Conservation (phyloP, 371 early-diverging fungal species). For the Nematocida ausubeli region DNA sequence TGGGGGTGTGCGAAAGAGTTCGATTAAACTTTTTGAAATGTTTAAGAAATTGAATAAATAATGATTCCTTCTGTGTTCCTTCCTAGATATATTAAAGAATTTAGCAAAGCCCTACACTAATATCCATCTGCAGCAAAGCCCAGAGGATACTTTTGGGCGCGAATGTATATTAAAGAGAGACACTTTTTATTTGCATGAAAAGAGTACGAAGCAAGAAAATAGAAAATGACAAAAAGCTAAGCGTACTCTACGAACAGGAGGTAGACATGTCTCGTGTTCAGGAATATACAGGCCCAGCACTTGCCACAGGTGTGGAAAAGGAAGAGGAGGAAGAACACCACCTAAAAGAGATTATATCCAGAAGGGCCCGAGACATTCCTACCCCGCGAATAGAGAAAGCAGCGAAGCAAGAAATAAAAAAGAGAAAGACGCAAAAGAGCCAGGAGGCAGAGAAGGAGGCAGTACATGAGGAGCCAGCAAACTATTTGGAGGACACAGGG, state of each 20-base stretch:
- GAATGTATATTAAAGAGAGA: neutral
- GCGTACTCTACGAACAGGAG: constrained; percentile 50
- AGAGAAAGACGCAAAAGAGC: neutral
- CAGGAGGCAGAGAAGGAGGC: neutral
- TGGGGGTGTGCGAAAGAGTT: constrained; percentile 45
- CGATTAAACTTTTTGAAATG: constrained; percentile 46
- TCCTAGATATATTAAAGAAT: no score
- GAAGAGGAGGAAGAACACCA: constrained; percentile 59
- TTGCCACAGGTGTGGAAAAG: constrained; percentile 54
- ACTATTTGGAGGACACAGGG: constrained; percentile 28
- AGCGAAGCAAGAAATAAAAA: constrained; percentile 10
- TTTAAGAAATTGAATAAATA: constrained; percentile 48
- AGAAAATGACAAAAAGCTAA: constrained; percentile 53
- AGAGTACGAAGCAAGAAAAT: constrained; percentile 52
- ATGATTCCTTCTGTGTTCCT: neutral
- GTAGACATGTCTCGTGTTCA: constrained; percentile 31
- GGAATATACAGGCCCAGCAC: constrained; percentile 35
- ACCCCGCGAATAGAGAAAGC: constrained; percentile 17
- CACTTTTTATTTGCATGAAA: constrained; percentile 51
- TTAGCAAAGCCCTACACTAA: no score
- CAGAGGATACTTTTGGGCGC: neutral
- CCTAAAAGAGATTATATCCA: constrained; percentile 42
- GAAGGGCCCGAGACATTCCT: constrained; percentile 44
- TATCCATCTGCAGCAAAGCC: no score
- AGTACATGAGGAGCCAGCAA: neutral